phyloP scores from a whole-genome alignment of 2,329 filamentous ascomycete species.

The Verticillium nonalfalfae region DNA sequence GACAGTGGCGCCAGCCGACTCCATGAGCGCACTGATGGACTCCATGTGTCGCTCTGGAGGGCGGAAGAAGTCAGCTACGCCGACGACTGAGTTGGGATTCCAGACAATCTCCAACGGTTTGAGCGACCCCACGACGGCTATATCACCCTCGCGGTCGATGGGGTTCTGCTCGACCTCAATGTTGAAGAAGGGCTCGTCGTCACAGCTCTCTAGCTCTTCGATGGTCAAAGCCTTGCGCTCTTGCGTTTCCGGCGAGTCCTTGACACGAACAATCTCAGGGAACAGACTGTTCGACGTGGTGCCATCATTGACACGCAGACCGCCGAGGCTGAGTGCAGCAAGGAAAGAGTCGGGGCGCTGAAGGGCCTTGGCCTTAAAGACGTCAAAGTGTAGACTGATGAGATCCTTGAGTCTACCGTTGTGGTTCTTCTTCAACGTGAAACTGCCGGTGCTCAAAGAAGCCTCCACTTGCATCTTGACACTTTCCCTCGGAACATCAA shows the following conservation, averaged over 20 bases:
- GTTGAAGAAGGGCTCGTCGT: conserved; percentile 79
- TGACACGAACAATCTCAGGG: conserved; percentile 92
- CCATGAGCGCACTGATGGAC: conserved; percentile 92
- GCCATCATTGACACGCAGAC: conserved; percentile 90
- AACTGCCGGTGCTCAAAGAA: conserved; percentile 90
- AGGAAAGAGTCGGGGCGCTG: conserved; percentile 89
- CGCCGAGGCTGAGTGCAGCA: conserved; percentile 82
- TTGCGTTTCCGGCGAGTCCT: conserved; percentile 62
- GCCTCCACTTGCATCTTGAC: conserved; percentile 91
- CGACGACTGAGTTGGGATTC: conserved; percentile 89
- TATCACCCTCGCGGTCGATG: conserved; percentile 84
- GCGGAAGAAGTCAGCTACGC: conserved; percentile 90
- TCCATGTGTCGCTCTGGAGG: conserved; percentile 98
- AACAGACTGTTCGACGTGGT: conserved; percentile 88
- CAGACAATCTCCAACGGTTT: conserved; percentile 97
- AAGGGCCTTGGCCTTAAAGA: conserved; percentile 84
- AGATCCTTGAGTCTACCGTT: conserved; percentile 75
- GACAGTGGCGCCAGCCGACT: conserved; percentile 90
- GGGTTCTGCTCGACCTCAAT: conserved; percentile 93
- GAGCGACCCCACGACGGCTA: conserved; percentile 82
- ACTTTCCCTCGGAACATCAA: conserved; percentile 85
- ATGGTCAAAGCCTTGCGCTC: conserved; percentile 44
- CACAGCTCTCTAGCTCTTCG: conserved; percentile 42
- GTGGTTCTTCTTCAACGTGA: conserved; percentile 82
- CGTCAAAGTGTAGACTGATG: conserved; percentile 87